Percentiles rank a stretch among this genome's conserved stretches.
phyloP scores from a whole-genome alignment of 2,329 filamentous ascomycete species.

The Sporothrix mexicana region DNA sequence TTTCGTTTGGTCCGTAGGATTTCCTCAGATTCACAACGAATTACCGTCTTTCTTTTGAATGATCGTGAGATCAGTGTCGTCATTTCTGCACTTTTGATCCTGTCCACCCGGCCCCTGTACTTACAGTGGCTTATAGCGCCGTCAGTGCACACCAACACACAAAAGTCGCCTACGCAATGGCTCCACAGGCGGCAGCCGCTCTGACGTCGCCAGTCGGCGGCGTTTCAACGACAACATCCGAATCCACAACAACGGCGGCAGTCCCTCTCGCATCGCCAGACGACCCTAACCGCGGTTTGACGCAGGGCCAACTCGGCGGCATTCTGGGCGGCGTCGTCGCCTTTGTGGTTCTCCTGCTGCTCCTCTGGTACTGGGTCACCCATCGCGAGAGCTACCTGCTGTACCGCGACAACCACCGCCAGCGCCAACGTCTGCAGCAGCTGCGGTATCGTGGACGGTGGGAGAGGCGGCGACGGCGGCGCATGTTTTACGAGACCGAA shows the following conservation, averaged over 20 bases:
- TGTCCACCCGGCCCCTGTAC: background rate
- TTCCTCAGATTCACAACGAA: background rate
- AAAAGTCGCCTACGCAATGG: background rate
- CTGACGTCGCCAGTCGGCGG: background rate
- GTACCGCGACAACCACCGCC: background rate
- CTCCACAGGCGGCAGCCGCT: constrained; percentile 19
- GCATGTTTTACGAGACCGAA: background rate
- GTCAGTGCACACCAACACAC: background rate
- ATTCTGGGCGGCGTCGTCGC: constrained; percentile 51
- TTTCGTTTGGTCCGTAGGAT: background rate
- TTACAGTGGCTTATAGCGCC: background rate
- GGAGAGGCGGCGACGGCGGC: background rate
- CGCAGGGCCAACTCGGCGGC: constrained; percentile 48
- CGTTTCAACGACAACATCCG: background rate
- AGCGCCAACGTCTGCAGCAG: background rate
- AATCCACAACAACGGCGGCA: background rate
- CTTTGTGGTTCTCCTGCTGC: constrained; percentile 45
- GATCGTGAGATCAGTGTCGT: background rate
- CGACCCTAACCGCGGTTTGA: constrained; percentile 16
- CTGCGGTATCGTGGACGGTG: background rate
- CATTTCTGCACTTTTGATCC: background rate
- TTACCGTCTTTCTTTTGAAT: background rate
- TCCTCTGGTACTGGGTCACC: constrained; percentile 45
- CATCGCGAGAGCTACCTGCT: constrained; percentile 25
- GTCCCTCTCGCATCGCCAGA: background rate